A percentile compares a stretch with the other conserved stretches of the same genome.
phyloP scores from a whole-genome alignment of 192 early-diverging fungal genomes.

The Podila epicladia region DNA sequence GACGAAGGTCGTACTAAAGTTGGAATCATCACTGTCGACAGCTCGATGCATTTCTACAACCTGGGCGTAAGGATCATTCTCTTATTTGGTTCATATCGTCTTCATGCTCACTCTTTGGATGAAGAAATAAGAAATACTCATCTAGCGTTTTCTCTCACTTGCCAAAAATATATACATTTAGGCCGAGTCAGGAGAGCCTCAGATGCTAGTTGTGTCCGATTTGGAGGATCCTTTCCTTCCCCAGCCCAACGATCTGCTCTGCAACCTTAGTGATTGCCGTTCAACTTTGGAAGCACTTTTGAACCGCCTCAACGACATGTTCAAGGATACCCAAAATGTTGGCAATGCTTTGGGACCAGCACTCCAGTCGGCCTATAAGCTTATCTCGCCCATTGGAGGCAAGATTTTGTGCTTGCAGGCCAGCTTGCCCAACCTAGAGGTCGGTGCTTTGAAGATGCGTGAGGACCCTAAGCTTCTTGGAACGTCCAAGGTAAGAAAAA shows the following conservation, averaged over 20 bases:
- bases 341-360: conserved; percentile 87
- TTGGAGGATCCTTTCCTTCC: conserved; percentile 92
- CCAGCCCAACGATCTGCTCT: conserved; percentile 88
- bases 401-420: conserved; percentile 89
- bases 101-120: too few species aligned
- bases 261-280: conserved; percentile 88
- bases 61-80: conserved; percentile 62
- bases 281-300: conserved; percentile 77
- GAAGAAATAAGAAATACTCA: neutral
- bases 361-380: conserved; percentile 81
- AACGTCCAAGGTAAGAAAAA: conserved; percentile 73
- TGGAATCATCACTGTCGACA: conserved; percentile 91
- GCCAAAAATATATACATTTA: conserved; percentile 7
- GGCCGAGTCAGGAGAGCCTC: conserved; percentile 77
- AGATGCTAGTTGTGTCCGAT: conserved; percentile 94
- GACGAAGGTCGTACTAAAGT: conserved; percentile 89
- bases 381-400: conserved; percentile 87
- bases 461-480: conserved; percentile 90
- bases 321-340: conserved; percentile 80
- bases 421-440: conserved; percentile 83
- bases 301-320: conserved; percentile 82
- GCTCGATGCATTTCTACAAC: conserved; percentile 92
- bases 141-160: neutral
- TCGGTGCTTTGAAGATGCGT: conserved; percentile 82
- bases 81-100: neutral